A percentile compares a stretch with the other conserved stretches of the same genome.
Evolutionary conservation across 2,329 filamentous ascomycete species (phyloP).

Genomic region (Penicillium verrucosum): DNA sequence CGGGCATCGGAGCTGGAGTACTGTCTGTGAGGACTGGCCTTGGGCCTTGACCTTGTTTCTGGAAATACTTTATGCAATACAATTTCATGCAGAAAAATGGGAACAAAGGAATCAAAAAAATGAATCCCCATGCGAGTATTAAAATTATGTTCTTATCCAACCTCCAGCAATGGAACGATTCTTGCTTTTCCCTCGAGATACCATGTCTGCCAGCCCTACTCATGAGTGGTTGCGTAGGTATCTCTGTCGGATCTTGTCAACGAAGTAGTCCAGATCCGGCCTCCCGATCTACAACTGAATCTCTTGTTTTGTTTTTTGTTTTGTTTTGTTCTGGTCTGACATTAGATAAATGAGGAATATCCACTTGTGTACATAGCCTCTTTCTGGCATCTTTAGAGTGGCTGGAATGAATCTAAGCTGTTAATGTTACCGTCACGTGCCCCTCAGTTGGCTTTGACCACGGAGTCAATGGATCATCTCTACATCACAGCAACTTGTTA

Average conservation of each 20-base stretch:
- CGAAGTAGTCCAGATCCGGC: slow-evolving; percentile 1
- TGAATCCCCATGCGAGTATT: slow-evolving; percentile 19
- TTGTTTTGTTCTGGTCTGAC: background rate
- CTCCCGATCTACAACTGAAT: background rate
- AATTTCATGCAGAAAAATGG: slow-evolving; percentile 26
- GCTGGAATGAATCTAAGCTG: too few species aligned
- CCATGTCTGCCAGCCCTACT: slow-evolving; percentile 1
- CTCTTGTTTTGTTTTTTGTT: background rate
- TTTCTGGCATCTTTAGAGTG: background rate
- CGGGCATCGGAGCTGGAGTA: slow-evolving; percentile 28
- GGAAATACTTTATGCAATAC: slow-evolving; percentile 27
- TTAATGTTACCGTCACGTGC: background rate
- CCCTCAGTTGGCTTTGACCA: too few species aligned
- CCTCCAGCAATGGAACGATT: background rate
- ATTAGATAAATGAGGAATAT: background rate
- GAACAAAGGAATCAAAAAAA: slow-evolving; percentile 27
- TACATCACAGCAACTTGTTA: too few species aligned
- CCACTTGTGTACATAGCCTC: background rate
- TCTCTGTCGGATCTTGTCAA: background rate
- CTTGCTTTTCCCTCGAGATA: background rate
- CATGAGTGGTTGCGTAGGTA: slow-evolving; percentile 2
- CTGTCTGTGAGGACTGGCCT: slow-evolving; percentile 24
- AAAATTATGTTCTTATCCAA: slow-evolving; percentile 2
- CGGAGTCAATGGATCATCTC: too few species aligned
- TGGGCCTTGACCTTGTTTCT: slow-evolving; percentile 25